These are phyloP conservation scores for Globisporangium acanthophoron DNA, from an alignment of 352 stramenopile genomes.

Conservation along the genomic window DNA sequence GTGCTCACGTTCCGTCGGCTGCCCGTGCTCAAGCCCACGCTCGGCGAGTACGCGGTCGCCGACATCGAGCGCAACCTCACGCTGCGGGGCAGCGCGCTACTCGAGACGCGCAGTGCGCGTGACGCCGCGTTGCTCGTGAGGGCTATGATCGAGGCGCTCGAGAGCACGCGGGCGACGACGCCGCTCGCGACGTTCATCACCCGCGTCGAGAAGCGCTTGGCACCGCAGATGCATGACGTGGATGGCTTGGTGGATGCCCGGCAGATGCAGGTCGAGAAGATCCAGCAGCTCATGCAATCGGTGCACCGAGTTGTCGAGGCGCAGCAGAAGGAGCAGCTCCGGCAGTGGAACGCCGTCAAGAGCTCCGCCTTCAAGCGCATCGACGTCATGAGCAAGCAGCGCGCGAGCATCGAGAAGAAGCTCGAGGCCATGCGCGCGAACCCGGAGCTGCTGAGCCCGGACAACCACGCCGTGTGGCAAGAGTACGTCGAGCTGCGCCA, in stretches of 20 bases:
- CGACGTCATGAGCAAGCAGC: slow-evolving; percentile 57
- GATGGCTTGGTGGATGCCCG: background rate
- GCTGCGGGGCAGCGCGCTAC: slow-evolving; percentile 34
- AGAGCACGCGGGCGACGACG: slow-evolving; percentile 29
- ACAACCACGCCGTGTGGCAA: slow-evolving; percentile 45
- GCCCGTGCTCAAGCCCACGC: slow-evolving; percentile 28
- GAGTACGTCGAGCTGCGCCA: slow-evolving; percentile 71
- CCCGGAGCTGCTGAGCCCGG: slow-evolving; percentile 29
- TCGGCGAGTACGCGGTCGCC: slow-evolving; percentile 53
- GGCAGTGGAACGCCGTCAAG: slow-evolving; percentile 55
- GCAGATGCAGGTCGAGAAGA: slow-evolving; percentile 26
- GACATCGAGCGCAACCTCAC: slow-evolving; percentile 52
- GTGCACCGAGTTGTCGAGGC: slow-evolving; percentile 39
- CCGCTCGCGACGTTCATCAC: slow-evolving; percentile 40
- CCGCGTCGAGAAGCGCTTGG: slow-evolving; percentile 47
- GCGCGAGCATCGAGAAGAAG: slow-evolving; percentile 47
- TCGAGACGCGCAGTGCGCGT: slow-evolving; percentile 21
- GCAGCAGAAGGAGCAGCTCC: slow-evolving; percentile 36
- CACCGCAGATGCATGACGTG: slow-evolving; percentile 6
- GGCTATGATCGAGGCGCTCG: slow-evolving; percentile 45
- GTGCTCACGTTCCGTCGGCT: slow-evolving; percentile 53
- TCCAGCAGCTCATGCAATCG: slow-evolving; percentile 48
- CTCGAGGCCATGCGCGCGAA: slow-evolving; percentile 54
- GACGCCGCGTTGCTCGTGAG: slow-evolving; percentile 51
- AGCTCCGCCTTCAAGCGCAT: slow-evolving; percentile 55